Base-by-base conservation (phyloP, 192 early-diverging fungal species). In the Mortierella antarctica region DNA sequence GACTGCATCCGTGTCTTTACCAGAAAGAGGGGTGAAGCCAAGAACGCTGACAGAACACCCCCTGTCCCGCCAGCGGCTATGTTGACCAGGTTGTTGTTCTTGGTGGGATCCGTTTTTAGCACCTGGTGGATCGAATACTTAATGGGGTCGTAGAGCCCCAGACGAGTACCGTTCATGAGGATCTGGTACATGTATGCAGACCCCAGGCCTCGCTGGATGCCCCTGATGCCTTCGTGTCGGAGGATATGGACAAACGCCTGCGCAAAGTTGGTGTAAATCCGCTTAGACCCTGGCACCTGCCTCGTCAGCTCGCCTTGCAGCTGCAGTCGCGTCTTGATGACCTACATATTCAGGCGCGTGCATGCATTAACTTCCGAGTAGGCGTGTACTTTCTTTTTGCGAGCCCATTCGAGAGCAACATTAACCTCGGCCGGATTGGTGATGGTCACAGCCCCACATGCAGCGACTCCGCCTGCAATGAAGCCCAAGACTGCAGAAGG, bases 281-380 rank as follows among this genome's bases (percentile, higher is more conserved):
- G 64, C 10, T 66, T 68, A 31, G 82, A 60, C 68, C 82, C 86
- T 21, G 85, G 60, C 66, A 84, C 87, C 20, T 80, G 83, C 31
- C 83, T 75, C 17, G 89, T 88, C 67, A 95, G 86, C 82, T 99
- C 96, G 48, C 96, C 96, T 84, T 98, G 97, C 47, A 98, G 87
- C 83, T 98, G 97, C 54, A 98, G 86, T 44, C 97, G 91, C 14
- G 94, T 96, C 80, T 98, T 98, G 45, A 96, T 95, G 0, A 98
- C 92, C 93, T 64, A 31, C 3, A 3, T 31, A 31, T 3, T 2
- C 31, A 31, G 31, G 31, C 31, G 31, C 31, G 31, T 31, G 31
- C 31, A 31, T 31, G 31, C 31, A 31, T 31, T 31, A 31, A 31
- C 31, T 31, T 31, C 31, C 31, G 31, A 31, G 31, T 31, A 31